Evolutionary conservation across 139 green algal species (phyloP).

Genomic region (Ostreobium quekettii): DNA sequence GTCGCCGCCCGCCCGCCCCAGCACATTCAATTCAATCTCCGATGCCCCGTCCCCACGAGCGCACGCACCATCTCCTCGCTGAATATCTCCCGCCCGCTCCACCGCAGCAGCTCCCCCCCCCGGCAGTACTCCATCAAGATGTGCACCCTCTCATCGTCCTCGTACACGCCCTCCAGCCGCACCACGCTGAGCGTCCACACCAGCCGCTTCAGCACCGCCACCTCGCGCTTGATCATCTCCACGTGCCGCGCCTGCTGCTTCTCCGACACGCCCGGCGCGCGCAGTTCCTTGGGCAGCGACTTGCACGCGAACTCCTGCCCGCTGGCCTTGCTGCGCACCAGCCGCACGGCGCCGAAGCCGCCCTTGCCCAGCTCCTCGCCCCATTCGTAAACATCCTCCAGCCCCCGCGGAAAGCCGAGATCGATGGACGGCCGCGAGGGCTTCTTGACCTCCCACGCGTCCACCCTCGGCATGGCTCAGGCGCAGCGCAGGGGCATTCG

Average conservation of each 20-base stretch:
- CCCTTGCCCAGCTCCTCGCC: constrained; percentile 47
- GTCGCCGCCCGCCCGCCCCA: no score
- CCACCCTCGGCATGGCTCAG: no score
- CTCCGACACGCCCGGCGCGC: constrained; percentile 46
- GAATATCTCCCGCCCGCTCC: constrained; percentile 58
- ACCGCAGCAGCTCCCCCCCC: constrained; percentile 71
- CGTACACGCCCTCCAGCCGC: constrained; percentile 60
- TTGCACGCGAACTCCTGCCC: constrained; percentile 73
- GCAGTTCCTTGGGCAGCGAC: constrained; percentile 58
- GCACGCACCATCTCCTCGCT: constrained; percentile 60
- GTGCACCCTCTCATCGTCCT: constrained; percentile 69
- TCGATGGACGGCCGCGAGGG: constrained; percentile 18
- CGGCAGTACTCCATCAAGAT: constrained; percentile 82
- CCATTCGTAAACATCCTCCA: constrained; percentile 23
- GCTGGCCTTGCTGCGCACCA: constrained; percentile 29
- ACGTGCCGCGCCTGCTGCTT: constrained; percentile 62
- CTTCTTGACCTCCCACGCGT: no score
- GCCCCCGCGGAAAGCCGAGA: constrained; percentile 20
- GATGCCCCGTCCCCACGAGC: not conserved
- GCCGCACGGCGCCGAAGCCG: constrained; percentile 66
- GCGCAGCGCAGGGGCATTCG: no score
- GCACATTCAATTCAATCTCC: no score
- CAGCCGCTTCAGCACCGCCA: constrained; percentile 52
- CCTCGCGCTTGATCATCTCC: constrained; percentile 46
- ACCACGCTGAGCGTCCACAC: constrained; percentile 74